Percentiles rank a stretch among this genome's conserved stretches.
These are phyloP conservation scores for Dipteronia dyeriana DNA, from an alignment of 345 rosid species.

Conservation along the genomic window DNA sequence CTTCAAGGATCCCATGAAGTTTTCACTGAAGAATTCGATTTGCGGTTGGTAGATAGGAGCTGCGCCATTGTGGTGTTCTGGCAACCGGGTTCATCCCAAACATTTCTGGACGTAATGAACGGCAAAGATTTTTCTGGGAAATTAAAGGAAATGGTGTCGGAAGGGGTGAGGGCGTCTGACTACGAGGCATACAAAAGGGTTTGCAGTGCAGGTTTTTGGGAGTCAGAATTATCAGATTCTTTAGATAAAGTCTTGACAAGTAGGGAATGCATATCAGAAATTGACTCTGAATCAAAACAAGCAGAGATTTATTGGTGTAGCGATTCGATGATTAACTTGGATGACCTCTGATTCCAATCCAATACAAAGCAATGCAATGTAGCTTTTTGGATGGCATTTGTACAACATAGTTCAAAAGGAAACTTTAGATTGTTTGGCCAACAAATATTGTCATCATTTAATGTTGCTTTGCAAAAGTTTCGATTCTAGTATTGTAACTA, in stretches of 20 bases:
- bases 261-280: constrained; percentile 24
- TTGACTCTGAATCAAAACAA: constrained; percentile 33
- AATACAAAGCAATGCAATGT: background rate
- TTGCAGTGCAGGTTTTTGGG: constrained; percentile 73
- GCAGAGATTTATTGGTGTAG: constrained; percentile 48
- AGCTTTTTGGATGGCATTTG: background rate
- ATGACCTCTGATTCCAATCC: constrained; percentile 52
- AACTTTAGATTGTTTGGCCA: background rate
- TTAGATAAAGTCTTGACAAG: constrained; percentile 53
- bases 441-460: background rate
- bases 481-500: background rate
- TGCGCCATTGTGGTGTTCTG: constrained; percentile 79
- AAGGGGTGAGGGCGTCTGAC: constrained; percentile 64
- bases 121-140: constrained; percentile 42
- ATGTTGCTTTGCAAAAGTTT: background rate
- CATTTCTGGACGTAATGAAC: constrained; percentile 49
- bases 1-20: constrained; percentile 59
- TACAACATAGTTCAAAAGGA: background rate
- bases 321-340: constrained; percentile 62
- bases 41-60: constrained; percentile 59
- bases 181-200: constrained; percentile 59
- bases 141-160: constrained; percentile 63
- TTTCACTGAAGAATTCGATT: constrained; percentile 51
- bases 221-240: constrained; percentile 57
- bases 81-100: constrained; percentile 45